These are phyloP conservation scores for Fraxinus angustifolia DNA, from an alignment of 305 asterid species.

Conservation along the genomic window DNA sequence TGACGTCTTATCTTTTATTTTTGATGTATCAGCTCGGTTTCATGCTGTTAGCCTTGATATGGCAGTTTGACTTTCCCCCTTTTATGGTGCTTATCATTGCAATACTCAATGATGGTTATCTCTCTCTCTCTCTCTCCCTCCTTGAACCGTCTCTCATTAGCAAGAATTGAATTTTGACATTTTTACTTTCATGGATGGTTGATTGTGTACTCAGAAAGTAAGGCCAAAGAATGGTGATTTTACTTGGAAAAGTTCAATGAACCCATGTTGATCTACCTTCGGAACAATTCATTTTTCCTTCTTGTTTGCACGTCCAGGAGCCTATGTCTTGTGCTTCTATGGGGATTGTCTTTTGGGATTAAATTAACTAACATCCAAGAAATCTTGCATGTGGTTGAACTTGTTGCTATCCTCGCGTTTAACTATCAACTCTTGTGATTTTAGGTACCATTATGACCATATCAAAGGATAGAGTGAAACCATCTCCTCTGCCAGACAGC, in stretches of 20 bases:
- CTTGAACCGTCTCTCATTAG: not conserved
- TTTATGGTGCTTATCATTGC: constrained; percentile 99
- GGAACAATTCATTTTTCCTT: not conserved
- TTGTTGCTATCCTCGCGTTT: constrained; percentile 13
- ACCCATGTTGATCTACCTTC: not conserved
- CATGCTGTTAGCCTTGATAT: constrained; percentile 90
- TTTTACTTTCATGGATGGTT: not conserved
- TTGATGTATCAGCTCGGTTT: constrained; percentile 75
- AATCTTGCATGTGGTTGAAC: constrained; percentile 3
- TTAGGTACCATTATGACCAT: constrained; percentile 80
- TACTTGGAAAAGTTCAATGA: not conserved
- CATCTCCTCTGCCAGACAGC: constrained; percentile 81
- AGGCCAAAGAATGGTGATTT: not conserved
- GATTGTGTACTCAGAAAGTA: not conserved
- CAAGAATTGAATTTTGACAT: not conserved
- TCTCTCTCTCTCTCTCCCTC: constrained; percentile 17
- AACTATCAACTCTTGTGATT: constrained; percentile 11
- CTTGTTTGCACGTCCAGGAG: not conserved
- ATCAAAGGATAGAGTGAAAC: constrained; percentile 75
- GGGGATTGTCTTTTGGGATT: not conserved
- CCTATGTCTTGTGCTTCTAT: not conserved
- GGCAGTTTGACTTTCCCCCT: constrained; percentile 98
- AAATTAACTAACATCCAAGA: not conserved
- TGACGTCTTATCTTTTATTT: constrained; percentile 13
- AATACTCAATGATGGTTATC: constrained; percentile 83